Conservation (phyloP, 768 basidiomycete species). For the Boletus reticuloceps region DNA sequence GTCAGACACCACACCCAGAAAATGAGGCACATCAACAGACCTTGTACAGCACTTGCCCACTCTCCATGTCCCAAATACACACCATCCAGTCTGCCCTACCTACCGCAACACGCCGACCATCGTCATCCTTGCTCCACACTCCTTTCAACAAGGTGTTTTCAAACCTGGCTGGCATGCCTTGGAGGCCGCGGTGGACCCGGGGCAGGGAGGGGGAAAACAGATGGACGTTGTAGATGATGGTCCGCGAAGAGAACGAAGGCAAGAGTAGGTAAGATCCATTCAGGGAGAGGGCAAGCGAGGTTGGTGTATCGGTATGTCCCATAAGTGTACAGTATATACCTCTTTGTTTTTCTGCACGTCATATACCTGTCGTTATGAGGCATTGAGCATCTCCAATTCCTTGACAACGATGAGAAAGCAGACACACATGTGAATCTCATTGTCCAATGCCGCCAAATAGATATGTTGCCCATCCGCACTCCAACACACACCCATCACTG, state of each 20-base stretch:
- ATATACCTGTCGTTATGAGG: slow-evolving; percentile 55
- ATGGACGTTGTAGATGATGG: slow-evolving; percentile 87
- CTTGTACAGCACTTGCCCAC: slow-evolving; percentile 74
- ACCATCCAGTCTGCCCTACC: slow-evolving; percentile 89
- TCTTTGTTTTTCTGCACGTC: slow-evolving; percentile 85
- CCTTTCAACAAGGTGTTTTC: slow-evolving; percentile 82
- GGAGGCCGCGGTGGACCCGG: slow-evolving; percentile 73
- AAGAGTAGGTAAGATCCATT: slow-evolving; percentile 86
- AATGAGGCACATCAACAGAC: slow-evolving; percentile 35
- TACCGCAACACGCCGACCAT: slow-evolving; percentile 77
- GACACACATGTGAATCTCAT: slow-evolving; percentile 84
- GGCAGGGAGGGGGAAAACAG: slow-evolving; percentile 88
- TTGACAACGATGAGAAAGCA: background rate
- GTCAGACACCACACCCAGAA: background rate
- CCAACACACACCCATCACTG: slow-evolving; percentile 92
- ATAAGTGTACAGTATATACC: slow-evolving; percentile 73
- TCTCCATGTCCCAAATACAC: slow-evolving; percentile 85
- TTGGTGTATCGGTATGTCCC: slow-evolving; percentile 91
- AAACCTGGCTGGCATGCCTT: slow-evolving; percentile 91
- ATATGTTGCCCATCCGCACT: slow-evolving; percentile 86
- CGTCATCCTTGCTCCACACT: slow-evolving; percentile 87
- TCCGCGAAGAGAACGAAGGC: slow-evolving; percentile 85
- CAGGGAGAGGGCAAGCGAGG: slow-evolving; percentile 89
- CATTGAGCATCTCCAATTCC: background rate
- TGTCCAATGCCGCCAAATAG: slow-evolving; percentile 92